These are phyloP conservation scores for Paramecium octaurelia DNA, from an alignment of 73 alveolate genomes.

Conservation along the genomic window DNA sequence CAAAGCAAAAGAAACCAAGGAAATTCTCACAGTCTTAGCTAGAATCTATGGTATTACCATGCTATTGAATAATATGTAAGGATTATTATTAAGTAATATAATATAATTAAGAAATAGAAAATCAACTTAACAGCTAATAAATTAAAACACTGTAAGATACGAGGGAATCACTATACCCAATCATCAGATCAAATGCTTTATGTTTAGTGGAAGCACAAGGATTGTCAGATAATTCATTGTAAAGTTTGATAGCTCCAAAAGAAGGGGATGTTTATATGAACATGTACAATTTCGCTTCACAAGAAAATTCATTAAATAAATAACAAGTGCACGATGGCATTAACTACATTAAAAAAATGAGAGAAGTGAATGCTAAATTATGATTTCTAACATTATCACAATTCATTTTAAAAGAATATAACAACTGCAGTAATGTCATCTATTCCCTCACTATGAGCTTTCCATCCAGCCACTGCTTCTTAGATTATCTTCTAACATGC, in stretches of 20 bases:
- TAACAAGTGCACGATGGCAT: background rate
- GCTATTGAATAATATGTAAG: background rate
- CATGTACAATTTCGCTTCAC: constrained; percentile 11
- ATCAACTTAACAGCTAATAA: background rate
- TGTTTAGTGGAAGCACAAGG: constrained; percentile 9
- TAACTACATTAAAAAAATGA: background rate
- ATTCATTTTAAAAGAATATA: background rate
- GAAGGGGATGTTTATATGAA: constrained; percentile 37
- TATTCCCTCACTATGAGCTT: constrained; percentile 11
- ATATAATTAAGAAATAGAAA: background rate
- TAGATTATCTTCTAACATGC: constrained; percentile 8
- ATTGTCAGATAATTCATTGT: constrained; percentile 50
- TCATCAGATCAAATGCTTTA: constrained; percentile 1
- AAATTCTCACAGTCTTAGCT: constrained; percentile 10
- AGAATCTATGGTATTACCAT: constrained; percentile 38
- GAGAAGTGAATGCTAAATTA: constrained; percentile 25
- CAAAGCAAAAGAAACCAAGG: background rate
- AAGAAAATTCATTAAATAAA: constrained; percentile 35
- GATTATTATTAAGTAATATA: constrained; percentile 14
- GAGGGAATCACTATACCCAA: background rate
- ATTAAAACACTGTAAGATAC: background rate
- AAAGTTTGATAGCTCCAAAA: constrained; percentile 44
- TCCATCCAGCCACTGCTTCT: constrained; percentile 8
- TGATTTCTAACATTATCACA: background rate
- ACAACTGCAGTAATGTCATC: constrained; percentile 42